These are phyloP conservation scores for Brassica balearica DNA, from an alignment of 441 rosid genomes.

Conservation along the genomic window DNA sequence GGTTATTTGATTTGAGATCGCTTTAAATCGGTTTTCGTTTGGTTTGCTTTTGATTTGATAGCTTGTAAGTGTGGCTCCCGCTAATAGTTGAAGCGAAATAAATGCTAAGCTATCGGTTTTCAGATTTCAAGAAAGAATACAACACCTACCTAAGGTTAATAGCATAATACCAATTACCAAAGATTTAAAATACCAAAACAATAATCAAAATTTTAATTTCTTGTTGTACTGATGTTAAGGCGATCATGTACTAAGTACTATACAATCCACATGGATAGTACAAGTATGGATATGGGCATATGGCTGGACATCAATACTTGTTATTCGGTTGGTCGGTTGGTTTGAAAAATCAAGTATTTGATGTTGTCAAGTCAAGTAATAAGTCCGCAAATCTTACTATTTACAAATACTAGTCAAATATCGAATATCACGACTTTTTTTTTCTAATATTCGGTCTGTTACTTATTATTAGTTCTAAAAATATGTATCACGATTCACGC, in stretches of 20 bases:
- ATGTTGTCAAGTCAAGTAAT: too few relatives aligned
- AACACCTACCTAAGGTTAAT: not conserved
- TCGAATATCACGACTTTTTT: too few relatives aligned
- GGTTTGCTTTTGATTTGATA: slow-evolving; percentile 5
- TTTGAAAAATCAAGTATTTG: too few relatives aligned
- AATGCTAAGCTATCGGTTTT: not conserved
- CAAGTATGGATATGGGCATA: too few relatives aligned
- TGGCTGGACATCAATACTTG: too few relatives aligned
- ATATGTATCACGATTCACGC: not conserved
- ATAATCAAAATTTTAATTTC: not conserved
- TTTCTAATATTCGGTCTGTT: not conserved
- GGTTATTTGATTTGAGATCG: not conserved
- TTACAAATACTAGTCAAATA: not conserved
- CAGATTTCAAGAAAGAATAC: not conserved
- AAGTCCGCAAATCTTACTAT: too few relatives aligned
- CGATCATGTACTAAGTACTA: not conserved
- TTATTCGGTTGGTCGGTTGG: too few relatives aligned
- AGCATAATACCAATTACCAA: not conserved
- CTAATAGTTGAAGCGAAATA: not conserved
- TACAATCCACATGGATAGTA: too few relatives aligned
- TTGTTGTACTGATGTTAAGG: not conserved
- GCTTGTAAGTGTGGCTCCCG: not conserved
- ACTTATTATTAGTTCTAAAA: not conserved
- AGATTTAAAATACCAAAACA: not conserved
- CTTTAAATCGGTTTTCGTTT: not conserved